A percentile compares a stretch with the other conserved stretches of the same genome.
Evolutionary conservation across 148 eudicot genomes (phyloP).

Genomic region (Camellia lanceoleosa): DNA sequence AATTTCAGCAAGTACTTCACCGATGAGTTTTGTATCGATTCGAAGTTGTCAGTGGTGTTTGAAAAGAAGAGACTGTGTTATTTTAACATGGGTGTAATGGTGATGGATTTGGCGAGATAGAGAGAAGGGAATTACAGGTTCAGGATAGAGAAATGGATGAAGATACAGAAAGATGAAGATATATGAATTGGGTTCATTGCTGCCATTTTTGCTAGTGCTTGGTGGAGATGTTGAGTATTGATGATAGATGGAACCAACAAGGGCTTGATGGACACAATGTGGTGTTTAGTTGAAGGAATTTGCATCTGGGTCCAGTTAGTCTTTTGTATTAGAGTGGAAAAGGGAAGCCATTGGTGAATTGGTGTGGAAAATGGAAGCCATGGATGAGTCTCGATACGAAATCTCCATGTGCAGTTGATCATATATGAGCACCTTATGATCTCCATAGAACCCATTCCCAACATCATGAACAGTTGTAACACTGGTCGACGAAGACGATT

Average conservation of each 20-base stretch:
- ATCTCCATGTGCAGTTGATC: slow-evolving; percentile 34
- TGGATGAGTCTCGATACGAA: slow-evolving; percentile 43
- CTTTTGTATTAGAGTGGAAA: slow-evolving; percentile 53
- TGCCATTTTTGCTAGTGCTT: slow-evolving; percentile 42
- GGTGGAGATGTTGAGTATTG: slow-evolving; percentile 39
- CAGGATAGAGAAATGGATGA: slow-evolving; percentile 42
- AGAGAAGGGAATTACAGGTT: slow-evolving; percentile 28
- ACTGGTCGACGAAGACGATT: not conserved
- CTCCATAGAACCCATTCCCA: slow-evolving; percentile 9
- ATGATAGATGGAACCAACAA: slow-evolving; percentile 49
- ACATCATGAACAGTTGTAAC: not conserved
- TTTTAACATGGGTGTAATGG: slow-evolving; percentile 50
- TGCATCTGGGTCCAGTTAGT: slow-evolving; percentile 46
- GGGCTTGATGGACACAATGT: slow-evolving; percentile 49
- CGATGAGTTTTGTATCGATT: slow-evolving; percentile 25
- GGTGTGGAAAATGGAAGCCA: slow-evolving; percentile 54
- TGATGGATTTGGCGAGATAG: slow-evolving; percentile 39
- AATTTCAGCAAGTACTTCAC: slow-evolving; percentile 33
- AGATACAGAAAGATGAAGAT: slow-evolving; percentile 39
- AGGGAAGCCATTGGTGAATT: slow-evolving; percentile 53
- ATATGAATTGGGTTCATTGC: slow-evolving; percentile 42
- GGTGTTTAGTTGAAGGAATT: slow-evolving; percentile 33
- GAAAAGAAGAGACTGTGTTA: slow-evolving; percentile 35
- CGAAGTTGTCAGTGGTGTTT: slow-evolving; percentile 20
- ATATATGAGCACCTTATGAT: slow-evolving; percentile 41